Evolutionary conservation across 345 rosid species (phyloP).

Genomic region (Heritiera littoralis): DNA sequence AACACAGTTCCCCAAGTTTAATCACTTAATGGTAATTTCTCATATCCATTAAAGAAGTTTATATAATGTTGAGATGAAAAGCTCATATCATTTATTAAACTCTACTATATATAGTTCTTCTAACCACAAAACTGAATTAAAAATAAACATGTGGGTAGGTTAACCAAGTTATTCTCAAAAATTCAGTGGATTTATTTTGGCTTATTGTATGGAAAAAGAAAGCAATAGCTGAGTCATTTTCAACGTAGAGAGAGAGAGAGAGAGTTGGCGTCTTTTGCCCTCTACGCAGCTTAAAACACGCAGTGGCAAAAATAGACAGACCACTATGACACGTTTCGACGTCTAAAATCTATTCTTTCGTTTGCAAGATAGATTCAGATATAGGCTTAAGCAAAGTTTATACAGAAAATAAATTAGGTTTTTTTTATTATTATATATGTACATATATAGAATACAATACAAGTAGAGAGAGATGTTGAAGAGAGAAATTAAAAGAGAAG

Average conservation of each 20-base stretch:
- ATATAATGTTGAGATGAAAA: neutral
- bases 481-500: neutral
- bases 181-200: constrained; percentile 26
- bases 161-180: constrained; percentile 32
- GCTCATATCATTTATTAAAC: constrained; percentile 15
- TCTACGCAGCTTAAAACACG: constrained; percentile 63
- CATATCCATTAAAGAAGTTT: neutral
- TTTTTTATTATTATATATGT: neutral
- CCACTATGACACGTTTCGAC: constrained; percentile 45
- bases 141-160: constrained; percentile 27
- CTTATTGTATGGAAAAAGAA: constrained; percentile 27
- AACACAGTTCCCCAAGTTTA: constrained; percentile 15
- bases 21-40: constrained; percentile 1
- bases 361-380: constrained; percentile 27
- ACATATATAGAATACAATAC: neutral
- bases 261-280: constrained; percentile 63
- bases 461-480: neutral
- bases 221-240: constrained; percentile 43
- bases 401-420: neutral
- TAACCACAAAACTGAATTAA: neutral
- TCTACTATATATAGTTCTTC: constrained; percentile 17
- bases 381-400: constrained; percentile 17
- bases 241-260: constrained; percentile 27
- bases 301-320: constrained; percentile 38
- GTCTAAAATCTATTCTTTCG: constrained; percentile 17